These are phyloP conservation scores for Aspergillus saccharolyticus DNA, from an alignment of 495 filamentous ascomycete genomes.

Conservation along the genomic window DNA sequence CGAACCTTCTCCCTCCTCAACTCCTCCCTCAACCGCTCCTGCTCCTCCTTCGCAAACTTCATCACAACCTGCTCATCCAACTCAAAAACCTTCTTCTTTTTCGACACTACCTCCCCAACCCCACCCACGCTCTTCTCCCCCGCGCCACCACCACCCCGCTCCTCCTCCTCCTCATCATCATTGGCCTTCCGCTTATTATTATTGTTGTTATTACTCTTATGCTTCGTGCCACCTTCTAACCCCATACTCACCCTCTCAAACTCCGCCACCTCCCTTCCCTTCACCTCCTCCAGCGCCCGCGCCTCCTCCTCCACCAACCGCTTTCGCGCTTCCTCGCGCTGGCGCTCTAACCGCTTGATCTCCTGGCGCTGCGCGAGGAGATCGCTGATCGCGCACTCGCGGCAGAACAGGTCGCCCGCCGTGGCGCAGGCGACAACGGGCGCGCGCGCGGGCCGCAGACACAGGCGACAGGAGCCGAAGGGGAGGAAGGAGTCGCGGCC, in stretches of 20 bases:
- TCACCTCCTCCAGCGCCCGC: constrained; percentile 31
- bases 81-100: constrained; percentile 61
- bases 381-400: constrained; percentile 89
- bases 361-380: constrained; percentile 88
- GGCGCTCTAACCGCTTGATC: constrained; percentile 75
- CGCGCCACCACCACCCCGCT: constrained; percentile 47
- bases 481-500: constrained; percentile 89
- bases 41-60: constrained; percentile 64
- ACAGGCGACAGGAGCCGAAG: constrained; percentile 86
- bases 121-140: constrained; percentile 45
- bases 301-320: constrained; percentile 38
- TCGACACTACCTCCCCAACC: no score
- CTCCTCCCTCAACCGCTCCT: constrained; percentile 59
- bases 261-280: constrained; percentile 29
- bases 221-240: constrained; percentile 27
- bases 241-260: constrained; percentile 44
- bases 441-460: constrained; percentile 74
- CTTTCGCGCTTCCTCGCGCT: constrained; percentile 49
- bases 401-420: constrained; percentile 91
- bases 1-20: constrained; percentile 71
- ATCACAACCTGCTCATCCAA: constrained; percentile 76
- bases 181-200: constrained; percentile 30
- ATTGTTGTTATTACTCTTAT: no score
- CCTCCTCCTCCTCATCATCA: no score
- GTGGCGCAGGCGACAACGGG: constrained; percentile 75